Conservation (phyloP, 371 early-diverging fungal species). For the Apophysomyces variabilis region DNA sequence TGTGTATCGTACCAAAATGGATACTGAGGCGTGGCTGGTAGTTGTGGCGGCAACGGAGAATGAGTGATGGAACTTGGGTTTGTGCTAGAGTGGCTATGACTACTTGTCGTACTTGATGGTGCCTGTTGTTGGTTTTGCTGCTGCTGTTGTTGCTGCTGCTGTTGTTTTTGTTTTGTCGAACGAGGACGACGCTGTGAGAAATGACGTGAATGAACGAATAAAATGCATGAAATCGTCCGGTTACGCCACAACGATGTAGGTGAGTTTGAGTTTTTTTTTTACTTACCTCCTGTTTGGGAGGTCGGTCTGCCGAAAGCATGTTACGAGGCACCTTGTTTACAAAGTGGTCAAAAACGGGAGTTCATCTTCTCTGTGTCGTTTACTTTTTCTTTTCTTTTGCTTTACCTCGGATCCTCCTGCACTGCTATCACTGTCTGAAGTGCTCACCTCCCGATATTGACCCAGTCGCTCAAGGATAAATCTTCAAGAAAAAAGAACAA, state of each 20-base stretch:
- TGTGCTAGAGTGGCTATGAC: not conserved
- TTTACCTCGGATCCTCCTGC: not conserved
- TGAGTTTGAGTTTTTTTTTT: not conserved
- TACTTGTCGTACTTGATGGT: too few relatives aligned
- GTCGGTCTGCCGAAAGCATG: not conserved
- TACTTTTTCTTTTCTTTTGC: slow-evolving; percentile 3
- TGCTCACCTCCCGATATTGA: not conserved
- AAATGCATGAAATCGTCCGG: not conserved
- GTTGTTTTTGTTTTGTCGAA: not conserved
- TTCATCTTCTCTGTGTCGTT: not conserved
- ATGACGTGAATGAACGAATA: not conserved
- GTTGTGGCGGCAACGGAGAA: not conserved
- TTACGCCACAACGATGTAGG: too few relatives aligned
- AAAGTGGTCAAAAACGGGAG: too few relatives aligned
- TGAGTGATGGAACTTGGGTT: not conserved
- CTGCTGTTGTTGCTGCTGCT: not conserved
- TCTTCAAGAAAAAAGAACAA: not conserved
- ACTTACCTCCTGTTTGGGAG: not conserved
- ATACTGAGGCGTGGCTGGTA: slow-evolving; percentile 5
- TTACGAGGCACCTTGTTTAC: not conserved
- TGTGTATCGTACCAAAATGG: slow-evolving; percentile 8
- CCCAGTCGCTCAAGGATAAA: slow-evolving; percentile 2
- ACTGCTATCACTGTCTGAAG: slow-evolving; percentile 2
- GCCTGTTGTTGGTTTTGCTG: too few relatives aligned
- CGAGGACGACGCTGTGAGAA: not conserved